phyloP scores from a whole-genome alignment of 192 early-diverging fungal genomes.

The Entrophospora sp. region DNA sequence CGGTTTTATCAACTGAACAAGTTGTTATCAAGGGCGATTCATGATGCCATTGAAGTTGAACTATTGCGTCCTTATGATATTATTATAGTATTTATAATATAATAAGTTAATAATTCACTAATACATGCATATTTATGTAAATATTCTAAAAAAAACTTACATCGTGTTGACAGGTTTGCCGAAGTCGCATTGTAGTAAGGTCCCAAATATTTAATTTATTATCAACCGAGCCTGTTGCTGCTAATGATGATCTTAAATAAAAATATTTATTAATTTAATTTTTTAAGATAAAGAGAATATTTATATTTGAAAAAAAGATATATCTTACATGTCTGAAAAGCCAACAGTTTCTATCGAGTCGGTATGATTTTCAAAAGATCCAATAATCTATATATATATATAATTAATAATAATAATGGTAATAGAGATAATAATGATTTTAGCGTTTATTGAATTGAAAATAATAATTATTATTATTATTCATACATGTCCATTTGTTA shows the following conservation, averaged over 20 bases:
- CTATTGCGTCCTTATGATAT: constrained; percentile 62
- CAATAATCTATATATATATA: constrained; percentile 61
- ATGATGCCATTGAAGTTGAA: constrained; percentile 63
- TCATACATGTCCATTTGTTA: constrained; percentile 58
- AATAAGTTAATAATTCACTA: too few species aligned
- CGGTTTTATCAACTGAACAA: constrained; percentile 69
- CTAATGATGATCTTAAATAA: constrained; percentile 49
- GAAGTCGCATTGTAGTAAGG: constrained; percentile 67
- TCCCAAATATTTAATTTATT: constrained; percentile 92
- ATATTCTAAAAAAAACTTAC: constrained; percentile 37
- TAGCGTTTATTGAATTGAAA: too few species aligned
- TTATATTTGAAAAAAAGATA: background rate
- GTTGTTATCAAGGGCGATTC: constrained; percentile 63
- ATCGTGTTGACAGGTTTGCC: constrained; percentile 74
- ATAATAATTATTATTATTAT: too few species aligned
- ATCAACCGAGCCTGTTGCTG: constrained; percentile 81
- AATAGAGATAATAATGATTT: too few species aligned
- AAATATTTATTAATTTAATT: too few species aligned
- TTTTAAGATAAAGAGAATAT: too few species aligned
- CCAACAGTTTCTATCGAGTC: constrained; percentile 84
- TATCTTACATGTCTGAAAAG: constrained; percentile 54
- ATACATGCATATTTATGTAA: too few species aligned
- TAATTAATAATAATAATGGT: background rate
- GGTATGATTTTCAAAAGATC: constrained; percentile 69
- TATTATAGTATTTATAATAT: background rate